A percentile compares a stretch with the other conserved stretches of the same genome.
Conservation (phyloP, 1,284 basidiomycete species). For the Cystobasidium sp. region DNA sequence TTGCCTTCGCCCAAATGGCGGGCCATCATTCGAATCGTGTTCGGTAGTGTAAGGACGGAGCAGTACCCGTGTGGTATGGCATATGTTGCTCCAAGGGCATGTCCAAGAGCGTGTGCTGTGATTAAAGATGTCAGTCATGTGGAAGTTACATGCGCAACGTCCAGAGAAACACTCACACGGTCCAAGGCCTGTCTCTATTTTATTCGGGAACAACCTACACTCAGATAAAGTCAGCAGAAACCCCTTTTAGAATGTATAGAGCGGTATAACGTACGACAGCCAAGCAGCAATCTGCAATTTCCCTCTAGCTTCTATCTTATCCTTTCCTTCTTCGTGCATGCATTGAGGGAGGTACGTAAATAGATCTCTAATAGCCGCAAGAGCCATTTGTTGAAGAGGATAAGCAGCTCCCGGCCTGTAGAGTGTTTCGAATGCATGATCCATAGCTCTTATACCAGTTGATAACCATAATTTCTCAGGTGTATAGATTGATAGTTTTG, state of each 20-base stretch:
- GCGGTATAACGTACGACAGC: constrained; percentile 59
- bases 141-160: not conserved
- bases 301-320: constrained; percentile 67
- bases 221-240: not conserved
- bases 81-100: constrained; percentile 75
- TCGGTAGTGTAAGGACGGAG: constrained; percentile 74
- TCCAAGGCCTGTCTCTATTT: constrained; percentile 66
- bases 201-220: constrained; percentile 69
- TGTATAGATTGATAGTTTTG: constrained; percentile 71
- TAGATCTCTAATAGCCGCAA: constrained; percentile 64
- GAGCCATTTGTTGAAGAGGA: constrained; percentile 60
- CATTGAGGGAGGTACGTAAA: constrained; percentile 72
- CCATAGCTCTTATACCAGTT: constrained; percentile 64
- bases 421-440: constrained; percentile 77
- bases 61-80: constrained; percentile 80
- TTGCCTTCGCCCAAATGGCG: constrained; percentile 66
- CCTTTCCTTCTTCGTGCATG: constrained; percentile 63
- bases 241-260: not conserved
- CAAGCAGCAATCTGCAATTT: constrained; percentile 74
- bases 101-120: constrained; percentile 54
- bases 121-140: not conserved
- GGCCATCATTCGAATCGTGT: constrained; percentile 37
- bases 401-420: constrained; percentile 66
- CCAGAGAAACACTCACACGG: constrained; percentile 42
- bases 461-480: constrained; percentile 79